Evolutionary conservation across 1,284 basidiomycete genomes (phyloP).

Genomic region (Puccinia coronata): DNA sequence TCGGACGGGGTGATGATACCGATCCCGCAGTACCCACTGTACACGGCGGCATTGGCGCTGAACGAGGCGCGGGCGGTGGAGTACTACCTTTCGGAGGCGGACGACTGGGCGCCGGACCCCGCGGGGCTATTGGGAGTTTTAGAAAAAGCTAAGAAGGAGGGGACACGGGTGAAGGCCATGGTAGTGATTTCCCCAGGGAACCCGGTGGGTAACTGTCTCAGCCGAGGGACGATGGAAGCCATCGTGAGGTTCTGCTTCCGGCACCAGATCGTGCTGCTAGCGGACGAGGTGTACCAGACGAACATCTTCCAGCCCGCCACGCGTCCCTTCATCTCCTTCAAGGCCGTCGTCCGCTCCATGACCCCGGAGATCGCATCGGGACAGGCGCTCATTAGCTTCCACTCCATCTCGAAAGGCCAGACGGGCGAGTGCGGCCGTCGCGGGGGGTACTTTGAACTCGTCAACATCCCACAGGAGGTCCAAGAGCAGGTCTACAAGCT

Average conservation of each 20-base stretch:
- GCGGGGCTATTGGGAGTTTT: constrained; percentile 69
- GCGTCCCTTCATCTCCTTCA: constrained; percentile 86
- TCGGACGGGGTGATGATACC: constrained; percentile 83
- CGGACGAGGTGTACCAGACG: constrained; percentile 91
- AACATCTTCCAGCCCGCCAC: constrained; percentile 73
- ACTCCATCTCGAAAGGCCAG: constrained; percentile 92
- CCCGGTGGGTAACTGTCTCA: constrained; percentile 82
- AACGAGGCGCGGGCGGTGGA: constrained; percentile 77
- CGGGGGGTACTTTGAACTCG: constrained; percentile 88
- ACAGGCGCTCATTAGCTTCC: constrained; percentile 80
- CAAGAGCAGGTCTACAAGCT: constrained; percentile 90
- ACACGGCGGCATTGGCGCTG: constrained; percentile 89
- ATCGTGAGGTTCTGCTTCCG: constrained; percentile 80
- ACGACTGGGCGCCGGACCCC: constrained; percentile 82
- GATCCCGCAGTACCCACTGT: constrained; percentile 96
- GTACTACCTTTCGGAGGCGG: constrained; percentile 82
- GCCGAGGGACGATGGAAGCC: constrained; percentile 69
- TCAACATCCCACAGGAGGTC: constrained; percentile 74
- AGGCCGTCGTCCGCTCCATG: constrained; percentile 71
- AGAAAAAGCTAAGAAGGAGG: constrained; percentile 68
- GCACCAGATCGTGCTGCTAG: constrained; percentile 80
- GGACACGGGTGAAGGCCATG: constrained; percentile 72
- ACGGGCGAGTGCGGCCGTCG: constrained; percentile 88
- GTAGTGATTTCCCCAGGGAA: constrained; percentile 97
- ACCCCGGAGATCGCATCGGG: constrained; percentile 57